Percentiles rank a stretch among this genome's conserved stretches.
These are phyloP conservation scores for Taphrina populina DNA, from an alignment of 1,139 yeast genomes.

Conservation along the genomic window DNA sequence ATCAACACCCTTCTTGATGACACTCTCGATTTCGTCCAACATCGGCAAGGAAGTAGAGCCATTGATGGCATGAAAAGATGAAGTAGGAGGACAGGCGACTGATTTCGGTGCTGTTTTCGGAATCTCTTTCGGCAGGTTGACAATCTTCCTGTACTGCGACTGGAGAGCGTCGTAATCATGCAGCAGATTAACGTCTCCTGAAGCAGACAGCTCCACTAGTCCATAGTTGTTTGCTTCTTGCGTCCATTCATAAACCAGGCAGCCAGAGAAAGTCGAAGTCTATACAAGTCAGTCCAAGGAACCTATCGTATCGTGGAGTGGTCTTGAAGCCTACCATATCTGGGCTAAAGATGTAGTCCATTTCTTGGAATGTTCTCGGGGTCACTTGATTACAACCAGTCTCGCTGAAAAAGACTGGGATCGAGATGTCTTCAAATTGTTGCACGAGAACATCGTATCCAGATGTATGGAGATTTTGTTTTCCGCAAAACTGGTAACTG, in stretches of 20 bases:
- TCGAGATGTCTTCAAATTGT: constrained; percentile 64
- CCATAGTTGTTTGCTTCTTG: constrained; percentile 91
- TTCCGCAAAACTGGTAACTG: constrained; percentile 62
- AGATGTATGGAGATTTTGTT: constrained; percentile 13
- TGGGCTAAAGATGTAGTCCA: constrained; percentile 63
- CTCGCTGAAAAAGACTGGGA: constrained; percentile 86
- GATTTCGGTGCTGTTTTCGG: neutral
- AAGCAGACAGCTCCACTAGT: constrained; percentile 57
- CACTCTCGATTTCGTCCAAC: constrained; percentile 6
- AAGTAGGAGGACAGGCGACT: neutral
- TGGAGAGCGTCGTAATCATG: constrained; percentile 60
- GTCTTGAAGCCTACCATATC: constrained; percentile 62
- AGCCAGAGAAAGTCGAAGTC: constrained; percentile 78
- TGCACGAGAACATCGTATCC: constrained; percentile 40
- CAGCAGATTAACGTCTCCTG: constrained; percentile 56
- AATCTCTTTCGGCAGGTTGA: constrained; percentile 3
- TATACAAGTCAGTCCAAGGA: neutral
- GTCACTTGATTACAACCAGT: constrained; percentile 84
- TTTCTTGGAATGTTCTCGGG: constrained; percentile 81
- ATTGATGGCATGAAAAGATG: constrained; percentile 1
- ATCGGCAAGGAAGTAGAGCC: constrained; percentile 9
- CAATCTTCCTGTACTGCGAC: constrained; percentile 51
- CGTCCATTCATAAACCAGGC: constrained; percentile 84
- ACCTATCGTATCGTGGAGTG: neutral
- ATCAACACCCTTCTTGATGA: constrained; percentile 2